A percentile compares a stretch with the other conserved stretches of the same genome.
phyloP scores from a whole-genome alignment of 2,329 filamentous ascomycete genomes.

The Trichocomaceae sp. region DNA sequence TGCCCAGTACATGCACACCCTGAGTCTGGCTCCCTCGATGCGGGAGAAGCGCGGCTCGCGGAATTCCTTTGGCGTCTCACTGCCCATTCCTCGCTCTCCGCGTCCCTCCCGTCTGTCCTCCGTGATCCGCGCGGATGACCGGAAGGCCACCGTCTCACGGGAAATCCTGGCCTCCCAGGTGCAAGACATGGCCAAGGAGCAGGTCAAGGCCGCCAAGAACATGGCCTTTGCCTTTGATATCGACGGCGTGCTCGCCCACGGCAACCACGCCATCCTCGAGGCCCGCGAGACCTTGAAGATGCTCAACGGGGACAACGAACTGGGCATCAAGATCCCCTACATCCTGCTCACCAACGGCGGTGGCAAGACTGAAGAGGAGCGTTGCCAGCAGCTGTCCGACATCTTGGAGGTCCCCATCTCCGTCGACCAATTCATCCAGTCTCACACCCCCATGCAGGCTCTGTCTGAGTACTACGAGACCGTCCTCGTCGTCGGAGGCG shows the following conservation, averaged over 20 bases:
- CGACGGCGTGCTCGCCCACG: conserved; percentile 68
- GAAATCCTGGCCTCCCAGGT: conserved; percentile 65
- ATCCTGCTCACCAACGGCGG: conserved; percentile 71
- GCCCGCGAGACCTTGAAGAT: conserved; percentile 61
- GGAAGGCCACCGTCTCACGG: conserved; percentile 55
- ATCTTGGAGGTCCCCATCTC: conserved; percentile 60
- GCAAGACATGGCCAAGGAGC: conserved; percentile 60
- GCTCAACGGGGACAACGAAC: conserved; percentile 68
- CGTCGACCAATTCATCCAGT: conserved; percentile 70
- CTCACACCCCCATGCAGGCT: conserved; percentile 70
- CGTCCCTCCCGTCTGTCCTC: conserved; percentile 62
- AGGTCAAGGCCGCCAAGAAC: conserved; percentile 64
- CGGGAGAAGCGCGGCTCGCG: conserved; percentile 62
- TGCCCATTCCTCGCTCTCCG: conserved; percentile 66
- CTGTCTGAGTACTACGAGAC: conserved; percentile 70
- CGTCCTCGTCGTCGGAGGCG: conserved; percentile 67
- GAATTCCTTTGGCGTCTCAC: conserved; percentile 67
- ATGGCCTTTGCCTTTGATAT: conserved; percentile 70
- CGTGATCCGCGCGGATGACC: conserved; percentile 42
- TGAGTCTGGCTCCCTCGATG: conserved; percentile 62
- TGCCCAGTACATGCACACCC: conserved; percentile 63
- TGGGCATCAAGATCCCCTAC: conserved; percentile 70
- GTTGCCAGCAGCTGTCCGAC: conserved; percentile 59
- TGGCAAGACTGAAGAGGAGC: conserved; percentile 61
- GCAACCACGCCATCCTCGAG: conserved; percentile 63